A percentile compares a stretch with the other conserved stretches of the same genome.
phyloP scores from a whole-genome alignment of 1,284 basidiomycete species.

The Melampsora larici-populina region DNA sequence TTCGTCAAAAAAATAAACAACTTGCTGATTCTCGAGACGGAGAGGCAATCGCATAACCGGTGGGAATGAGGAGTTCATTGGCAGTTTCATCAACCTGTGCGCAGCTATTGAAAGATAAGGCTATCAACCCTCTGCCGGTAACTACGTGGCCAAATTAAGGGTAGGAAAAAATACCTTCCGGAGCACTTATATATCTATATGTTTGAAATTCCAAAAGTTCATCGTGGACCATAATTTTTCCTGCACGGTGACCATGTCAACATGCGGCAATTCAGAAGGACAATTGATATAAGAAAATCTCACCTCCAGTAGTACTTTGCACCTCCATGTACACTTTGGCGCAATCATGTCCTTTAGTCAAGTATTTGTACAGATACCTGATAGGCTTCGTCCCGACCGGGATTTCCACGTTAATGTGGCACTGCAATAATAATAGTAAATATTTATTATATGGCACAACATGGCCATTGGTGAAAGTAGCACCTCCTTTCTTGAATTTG shows the following conservation, averaged over 20 bases:
- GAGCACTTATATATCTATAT: slow-evolving; percentile 1
- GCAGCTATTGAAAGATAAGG: too few species aligned
- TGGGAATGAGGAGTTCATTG: too few species aligned
- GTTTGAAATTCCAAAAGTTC: not conserved
- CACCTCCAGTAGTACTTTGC: too few species aligned
- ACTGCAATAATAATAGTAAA: slow-evolving; percentile 53
- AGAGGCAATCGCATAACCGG: too few species aligned
- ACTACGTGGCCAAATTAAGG: too few species aligned
- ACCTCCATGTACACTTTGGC: slow-evolving; percentile 53
- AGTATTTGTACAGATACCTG: slow-evolving; percentile 60
- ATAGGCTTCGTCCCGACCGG: slow-evolving; percentile 52
- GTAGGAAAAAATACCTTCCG: too few species aligned
- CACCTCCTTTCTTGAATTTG: not conserved
- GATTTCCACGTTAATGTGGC: slow-evolving; percentile 60
- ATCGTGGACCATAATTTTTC: not conserved
- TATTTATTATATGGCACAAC: slow-evolving; percentile 57
- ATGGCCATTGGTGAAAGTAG: slow-evolving; percentile 49
- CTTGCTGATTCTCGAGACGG: not conserved
- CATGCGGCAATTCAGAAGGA: too few species aligned
- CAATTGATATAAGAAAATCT: too few species aligned
- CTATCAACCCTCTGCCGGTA: too few species aligned
- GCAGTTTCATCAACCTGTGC: too few species aligned
- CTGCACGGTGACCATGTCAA: too few species aligned
- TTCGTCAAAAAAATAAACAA: not conserved
- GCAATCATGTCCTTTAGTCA: slow-evolving; percentile 59